Base-by-base conservation (phyloP, 441 rosid species). In the Adansonia madagascariensis region DNA sequence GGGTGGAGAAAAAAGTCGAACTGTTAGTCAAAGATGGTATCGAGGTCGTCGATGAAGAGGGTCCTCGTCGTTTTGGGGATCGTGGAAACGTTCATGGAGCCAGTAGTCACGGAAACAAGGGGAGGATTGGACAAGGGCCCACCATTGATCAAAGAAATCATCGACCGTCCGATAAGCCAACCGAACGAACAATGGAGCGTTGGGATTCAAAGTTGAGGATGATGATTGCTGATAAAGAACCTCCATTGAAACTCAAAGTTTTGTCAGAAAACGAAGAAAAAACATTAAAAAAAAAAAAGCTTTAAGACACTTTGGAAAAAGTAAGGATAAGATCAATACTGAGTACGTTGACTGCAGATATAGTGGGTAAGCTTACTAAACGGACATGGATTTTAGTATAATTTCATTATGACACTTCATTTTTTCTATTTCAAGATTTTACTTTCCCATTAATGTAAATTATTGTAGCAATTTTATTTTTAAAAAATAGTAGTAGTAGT, bases 131-230 rank as follows among this genome's bases (percentile, higher is more conserved):
- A 90, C 83, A 15, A 88, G 86, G 60, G 78, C 80, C 92, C 91
- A 90, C 94, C 94, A 90, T 79, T 90, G 85, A 4, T 87, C 88
- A 57, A 92, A 88, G 83, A 87, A 90, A 59, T 90, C 92, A 80
- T 90, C 94, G 77, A 90, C 94, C 76, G 84, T 76, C 49, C 87
- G 90, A 75, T 86, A 88, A 9, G 88, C 84, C 52, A 77, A 12
- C 18, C 91, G 91, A 0, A 90, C 84, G 83, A 90, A 90, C 81
- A 86, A 62, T 9, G 91, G 91, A 50, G 94, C 94, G 75, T 87
- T 71, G 46, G 94, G 91, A 81, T 90, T 87, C 78, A 90, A 49
- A 14, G 77, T 68, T 10, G 88, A 24, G 15, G 80, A 70, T 6
- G 87, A 24, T 7, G 80, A 70, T 44, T 82, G 18, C 14, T 17